Evolutionary conservation across 371 early-diverging fungal species (phyloP), one percentile per base, ranked within the genome.

Genomic region (Dentiscutata heterogama): DNA sequence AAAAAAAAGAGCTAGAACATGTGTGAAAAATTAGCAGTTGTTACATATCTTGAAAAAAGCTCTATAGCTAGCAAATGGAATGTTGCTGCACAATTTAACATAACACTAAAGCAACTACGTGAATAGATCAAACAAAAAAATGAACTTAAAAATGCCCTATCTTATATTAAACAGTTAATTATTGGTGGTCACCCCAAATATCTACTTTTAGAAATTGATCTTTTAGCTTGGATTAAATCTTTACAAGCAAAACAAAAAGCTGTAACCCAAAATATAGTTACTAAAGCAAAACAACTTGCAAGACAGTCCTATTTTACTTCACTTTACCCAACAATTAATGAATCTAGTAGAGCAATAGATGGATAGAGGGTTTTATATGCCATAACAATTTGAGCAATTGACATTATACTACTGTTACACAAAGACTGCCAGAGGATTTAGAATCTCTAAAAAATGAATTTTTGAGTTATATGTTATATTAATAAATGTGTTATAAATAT

Each of bases 1-100:
- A 64, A 14, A 64, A 63, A 63, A 63, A 63, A 63, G 63, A 53
- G 53, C 16, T n/a, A n/a, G 63, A 63, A 27, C n/a, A n/a, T n/a
- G 8, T n/a, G n/a, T n/a, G 29, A 63, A 63, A 63, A 63, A 63
- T 63, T 70, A 39, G 29, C 29, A 8, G n/a, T 46, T 11, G 35
- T 70, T 70, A 29, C 14, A 7, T 70, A 70, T 46, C 35, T 35
- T 29, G 70, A 70, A 70, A 29, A 70, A 70, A 39, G 11, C 16
- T 16, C 53, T 10, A 11, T 27, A 70, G 29, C 63, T 22, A 27
- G 29, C 7, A 46, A 22, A 20, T 35, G 70, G 7, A 29, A 18
- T 35, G n/a, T 54, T n/a, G 56, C 54, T 11, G 2, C 1, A 5
- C 50, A n/a, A 53, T 73, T 73, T 46, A 54, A 73, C 53, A 73